Base-by-base conservation (phyloP, 306 rosid genomes). In the Lablab purpureus region DNA sequence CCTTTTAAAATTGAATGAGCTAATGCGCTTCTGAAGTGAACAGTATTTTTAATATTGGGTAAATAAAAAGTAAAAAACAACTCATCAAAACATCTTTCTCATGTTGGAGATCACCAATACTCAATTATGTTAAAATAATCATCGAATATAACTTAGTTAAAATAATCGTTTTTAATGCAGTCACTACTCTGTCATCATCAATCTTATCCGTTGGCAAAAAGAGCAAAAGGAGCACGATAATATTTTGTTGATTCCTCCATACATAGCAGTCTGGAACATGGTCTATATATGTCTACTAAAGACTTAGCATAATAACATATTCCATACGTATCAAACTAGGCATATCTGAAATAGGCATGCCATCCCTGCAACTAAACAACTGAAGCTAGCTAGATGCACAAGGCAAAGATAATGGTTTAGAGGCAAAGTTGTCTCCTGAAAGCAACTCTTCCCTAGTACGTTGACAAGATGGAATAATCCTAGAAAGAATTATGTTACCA, bases 311-410 rank as follows among this genome's bases (percentile, higher is more conserved):
- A 34, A 63, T 47, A 49, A n/a, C 47, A 40, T 63, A 17, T 15
- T 49, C 63, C 19, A 40, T 41, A 45, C 21, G 52, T 18, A n/a
- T 27, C 18, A 72, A 73, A 64, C 37, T 49, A 14, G 50, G 55
- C 73, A 40, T 52, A 37, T 51, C 32, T 22, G 54, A 0, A 37
- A n/a, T 34, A 51, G 7, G 67, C 49, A 40, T 22, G 28, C 40
- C n/a, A 79, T 27, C 19, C 28, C 28, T 50, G 46, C 28, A 80
- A 50, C 6, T 71, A 28, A 60, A 58, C 51, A 73, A 81, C 32
- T 45, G 71, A 58, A 77, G 49, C 49, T 71, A 77, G 68, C 67
- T 40, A 83, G 55, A 9, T 58, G 4, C 67, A 60, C 56, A 10
- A 40, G 7, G 34, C 81, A 23, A 65, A 15, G 54, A 6, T 37